Evolutionary conservation across 768 basidiomycete genomes (phyloP), one percentile per base, ranked within the genome.

Genomic region (Amanita rimosa): DNA sequence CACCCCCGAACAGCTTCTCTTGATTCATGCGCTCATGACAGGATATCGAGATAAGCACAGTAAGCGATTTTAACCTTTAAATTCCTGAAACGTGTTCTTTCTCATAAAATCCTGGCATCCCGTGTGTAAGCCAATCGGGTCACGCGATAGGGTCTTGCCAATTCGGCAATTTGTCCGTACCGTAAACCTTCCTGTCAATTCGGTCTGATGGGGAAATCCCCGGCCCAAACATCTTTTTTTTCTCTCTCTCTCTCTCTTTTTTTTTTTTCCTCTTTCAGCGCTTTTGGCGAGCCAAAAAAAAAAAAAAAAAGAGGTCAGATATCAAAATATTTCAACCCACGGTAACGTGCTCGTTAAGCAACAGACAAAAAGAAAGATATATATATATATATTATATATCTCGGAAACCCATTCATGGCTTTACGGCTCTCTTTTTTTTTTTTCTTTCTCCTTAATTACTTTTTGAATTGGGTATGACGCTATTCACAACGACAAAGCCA

Each of bases 71-170:
- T 39, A 40, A 34, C 21, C 38, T 31, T 48, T 19, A 24, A 41
- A 47, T 47, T 24, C 35, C 35, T 38, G 46, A 47, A 37, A 38
- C 46, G 46, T 37, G 34, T 38, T 16, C 19, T 37, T 24, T 5
- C 34, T 3, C 22, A 22, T 3, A 22, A 22, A 22, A 5, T 5
- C 22, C 22, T 5, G n/a, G n/a, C n/a, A n/a, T n/a, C 22, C 16
- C 29, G 17, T 38, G 35, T 24, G 37, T 37, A 19, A 37, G 46
- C 44, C 44, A 46, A 46, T 46, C 46, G 37, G 35, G 37, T 47
- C 46, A 47, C 46, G 24, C 46, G 46, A 47, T 39, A 38, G 6
- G 34, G 46, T 47, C 46, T 39, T 47, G 46, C 17, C 21, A 9
- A 46, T 34, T 46, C 24, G 44, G 35, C 16, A 36, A 34, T 26